Base-by-base conservation (phyloP, 805 yeast species). In the Priceomyces haplophilus region DNA sequence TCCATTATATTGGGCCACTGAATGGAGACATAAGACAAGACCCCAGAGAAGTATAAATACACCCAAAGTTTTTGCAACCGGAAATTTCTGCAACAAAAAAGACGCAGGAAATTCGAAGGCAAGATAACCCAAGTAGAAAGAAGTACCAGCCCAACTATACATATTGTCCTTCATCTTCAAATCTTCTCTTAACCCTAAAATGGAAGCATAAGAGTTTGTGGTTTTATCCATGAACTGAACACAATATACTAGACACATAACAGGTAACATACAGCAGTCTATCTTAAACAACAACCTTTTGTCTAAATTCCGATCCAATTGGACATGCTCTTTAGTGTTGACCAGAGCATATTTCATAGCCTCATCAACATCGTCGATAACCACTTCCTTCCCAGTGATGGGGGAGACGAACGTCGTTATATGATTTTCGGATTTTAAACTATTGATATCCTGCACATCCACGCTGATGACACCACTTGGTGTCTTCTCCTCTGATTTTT, bases 1-100 rank as follows among this genome's bases (percentile, higher is more conserved):
- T 3, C 72, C 72, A 12, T 66, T 65, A 45, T 62, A 67, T 15
- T 68, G 56, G 2, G 82, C 73, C 1, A 73, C 76, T 1, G 84
- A 72, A 47, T 76, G 79, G n/a, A 78, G 62, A 29, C 76, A 66
- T 27, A 80, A 59, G n/a, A 80, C 57, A 57, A 52, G 43, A 17
- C 88, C 88, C 89, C 90, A 84, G 0, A 76, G 34, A n/a, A 80
- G 53, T 31, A 83, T 72, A 45, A 74, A 72, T 1, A 59, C 46
- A 7, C 78, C 64, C 3, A 75, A 66, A 3, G 79, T 61, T 49
- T 76, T 79, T 4, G 80, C 72, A 48, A 83, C 68, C 2, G 83
- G 84, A 40, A 79, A 73, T 41, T 66, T 68, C 57, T 84, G 89
- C 19, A 81, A 54, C 1, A 72, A 38, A 37, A 64, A 53, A 7